A percentile compares a stretch with the other conserved stretches of the same genome.
These are phyloP conservation scores for Eimeria brunetti DNA, from an alignment of 169 alveolate species.

Conservation along the genomic window DNA sequence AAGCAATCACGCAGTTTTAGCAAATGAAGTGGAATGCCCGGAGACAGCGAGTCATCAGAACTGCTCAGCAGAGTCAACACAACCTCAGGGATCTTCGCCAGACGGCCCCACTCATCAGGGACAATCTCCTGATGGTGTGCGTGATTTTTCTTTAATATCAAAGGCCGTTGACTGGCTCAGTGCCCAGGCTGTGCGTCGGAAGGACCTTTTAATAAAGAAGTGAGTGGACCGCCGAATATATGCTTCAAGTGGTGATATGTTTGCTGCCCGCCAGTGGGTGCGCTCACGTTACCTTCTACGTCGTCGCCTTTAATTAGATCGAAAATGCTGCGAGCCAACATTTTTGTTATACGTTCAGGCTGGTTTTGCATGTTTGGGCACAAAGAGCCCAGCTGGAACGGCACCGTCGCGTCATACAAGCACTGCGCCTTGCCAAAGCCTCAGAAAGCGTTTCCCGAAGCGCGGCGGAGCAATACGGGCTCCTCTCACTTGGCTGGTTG, in stretches of 20 bases:
- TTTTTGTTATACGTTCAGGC: not conserved
- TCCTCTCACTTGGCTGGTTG: conserved; percentile 23
- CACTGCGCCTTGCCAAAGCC: conserved; percentile 11
- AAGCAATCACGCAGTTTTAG: not conserved
- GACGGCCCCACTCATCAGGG: not conserved
- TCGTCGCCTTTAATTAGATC: not conserved
- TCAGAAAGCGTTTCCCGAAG: not conserved
- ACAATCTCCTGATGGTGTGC: not conserved
- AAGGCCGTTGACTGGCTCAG: conserved; percentile 28
- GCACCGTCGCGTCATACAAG: conserved; percentile 9
- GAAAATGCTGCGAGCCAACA: not conserved
- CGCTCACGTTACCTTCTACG: not conserved
- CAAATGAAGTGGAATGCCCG: not conserved
- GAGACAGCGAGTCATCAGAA: not conserved
- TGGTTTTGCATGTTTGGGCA: conserved; percentile 29
- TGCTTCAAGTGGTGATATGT: not conserved
- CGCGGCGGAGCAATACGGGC: conserved; percentile 3
- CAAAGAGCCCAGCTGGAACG: conserved; percentile 36
- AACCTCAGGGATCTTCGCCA: not conserved
- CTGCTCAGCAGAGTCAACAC: not conserved
- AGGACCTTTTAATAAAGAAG: conserved; percentile 1
- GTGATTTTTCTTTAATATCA: not conserved
- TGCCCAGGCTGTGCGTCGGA: conserved; percentile 2
- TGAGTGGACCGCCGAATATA: not conserved
- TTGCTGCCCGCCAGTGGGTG: not conserved